Conservation (phyloP, 2,329 filamentous ascomycete species). For the Aspergillus costaricaensis region DNA sequence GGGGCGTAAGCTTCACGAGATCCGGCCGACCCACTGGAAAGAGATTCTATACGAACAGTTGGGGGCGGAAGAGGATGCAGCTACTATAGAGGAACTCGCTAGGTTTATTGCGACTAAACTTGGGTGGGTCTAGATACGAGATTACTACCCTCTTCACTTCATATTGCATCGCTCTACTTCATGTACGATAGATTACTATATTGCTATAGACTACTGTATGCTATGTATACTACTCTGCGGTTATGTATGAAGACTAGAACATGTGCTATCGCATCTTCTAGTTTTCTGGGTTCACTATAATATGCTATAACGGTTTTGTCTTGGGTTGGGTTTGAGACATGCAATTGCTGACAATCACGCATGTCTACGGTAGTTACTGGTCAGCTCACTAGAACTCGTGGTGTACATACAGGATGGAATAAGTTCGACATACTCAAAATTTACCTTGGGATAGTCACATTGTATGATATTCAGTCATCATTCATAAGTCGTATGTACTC, state of each 20-base stretch:
- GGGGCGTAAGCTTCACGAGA: constrained; percentile 53
- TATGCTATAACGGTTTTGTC: no score
- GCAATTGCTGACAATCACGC: background rate
- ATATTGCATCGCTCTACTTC: no score
- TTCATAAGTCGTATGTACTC: constrained; percentile 4
- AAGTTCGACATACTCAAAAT: background rate
- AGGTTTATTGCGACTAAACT: constrained; percentile 30
- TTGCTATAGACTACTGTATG: background rate
- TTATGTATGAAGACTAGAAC: no score
- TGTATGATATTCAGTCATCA: background rate
- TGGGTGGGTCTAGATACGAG: constrained; percentile 19
- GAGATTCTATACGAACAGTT: constrained; percentile 25
- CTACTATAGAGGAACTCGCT: constrained; percentile 25
- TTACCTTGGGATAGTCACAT: background rate
- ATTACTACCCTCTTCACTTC: background rate
- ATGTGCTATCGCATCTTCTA: no score
- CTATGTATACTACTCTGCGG: no score
- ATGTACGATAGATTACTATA: background rate
- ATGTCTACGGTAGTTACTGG: background rate
- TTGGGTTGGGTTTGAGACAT: no score
- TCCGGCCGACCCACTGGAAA: constrained; percentile 36
- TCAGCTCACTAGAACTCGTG: background rate
- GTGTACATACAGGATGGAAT: background rate
- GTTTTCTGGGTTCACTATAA: no score
- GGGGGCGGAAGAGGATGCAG: constrained; percentile 17